A percentile compares a stretch with the other conserved stretches of the same genome.
Evolutionary conservation across 495 filamentous ascomycete genomes (phyloP).

Genomic region (Penicillium pulvis): DNA sequence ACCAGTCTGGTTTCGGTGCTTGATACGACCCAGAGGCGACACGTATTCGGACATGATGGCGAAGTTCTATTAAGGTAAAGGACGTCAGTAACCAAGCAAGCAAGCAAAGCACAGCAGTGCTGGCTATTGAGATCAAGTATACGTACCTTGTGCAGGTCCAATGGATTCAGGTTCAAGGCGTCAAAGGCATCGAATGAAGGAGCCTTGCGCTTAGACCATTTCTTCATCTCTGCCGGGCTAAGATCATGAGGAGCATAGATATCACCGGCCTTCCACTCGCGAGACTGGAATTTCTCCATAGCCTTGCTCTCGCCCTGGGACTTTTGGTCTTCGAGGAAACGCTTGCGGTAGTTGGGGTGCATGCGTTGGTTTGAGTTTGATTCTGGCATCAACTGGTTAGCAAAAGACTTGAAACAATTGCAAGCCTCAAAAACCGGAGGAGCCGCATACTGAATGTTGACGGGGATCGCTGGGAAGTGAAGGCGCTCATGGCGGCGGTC

Average conservation of each 20-base stretch:
- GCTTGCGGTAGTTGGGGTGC: slow-evolving; percentile 35
- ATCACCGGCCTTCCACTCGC: slow-evolving; percentile 74
- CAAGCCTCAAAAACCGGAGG: neutral
- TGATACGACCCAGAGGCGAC: slow-evolving; percentile 82
- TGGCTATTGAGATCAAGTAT: slow-evolving; percentile 2
- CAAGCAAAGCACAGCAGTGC: neutral
- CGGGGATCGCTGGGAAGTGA: slow-evolving; percentile 30
- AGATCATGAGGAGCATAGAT: slow-evolving; percentile 91
- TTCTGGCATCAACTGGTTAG: slow-evolving; percentile 12
- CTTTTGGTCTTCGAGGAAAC: slow-evolving; percentile 44
- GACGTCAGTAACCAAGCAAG: neutral
- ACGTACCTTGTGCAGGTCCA: slow-evolving; percentile 81
- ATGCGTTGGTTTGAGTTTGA: slow-evolving; percentile 24
- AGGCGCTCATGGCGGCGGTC: slow-evolving; percentile 34
- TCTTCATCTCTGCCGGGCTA: slow-evolving; percentile 68
- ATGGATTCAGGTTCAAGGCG: slow-evolving; percentile 74
- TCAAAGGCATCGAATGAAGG: slow-evolving; percentile 73
- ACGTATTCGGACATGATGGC: slow-evolving; percentile 88
- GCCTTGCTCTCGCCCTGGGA: slow-evolving; percentile 38
- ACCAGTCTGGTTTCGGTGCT: slow-evolving; percentile 70
- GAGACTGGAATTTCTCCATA: slow-evolving; percentile 40
- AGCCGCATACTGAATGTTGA: slow-evolving; percentile 25
- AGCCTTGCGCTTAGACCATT: slow-evolving; percentile 57
- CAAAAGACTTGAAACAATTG: neutral
- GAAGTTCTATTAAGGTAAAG: slow-evolving; percentile 68